phyloP scores from a whole-genome alignment of 176 grass and related monocot genomes.

The Carex scoparia region DNA sequence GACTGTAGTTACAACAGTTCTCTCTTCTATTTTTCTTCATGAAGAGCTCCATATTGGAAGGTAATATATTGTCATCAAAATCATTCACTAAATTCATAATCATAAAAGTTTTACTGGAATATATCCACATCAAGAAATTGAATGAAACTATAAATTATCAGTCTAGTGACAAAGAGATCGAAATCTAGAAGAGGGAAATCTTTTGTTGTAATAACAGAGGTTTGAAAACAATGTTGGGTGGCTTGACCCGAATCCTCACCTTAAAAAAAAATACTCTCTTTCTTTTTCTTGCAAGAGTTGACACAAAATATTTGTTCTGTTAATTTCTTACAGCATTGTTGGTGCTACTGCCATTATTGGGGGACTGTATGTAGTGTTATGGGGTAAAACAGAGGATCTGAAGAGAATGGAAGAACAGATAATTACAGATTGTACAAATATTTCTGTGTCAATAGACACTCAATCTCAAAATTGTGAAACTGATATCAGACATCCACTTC shows the following conservation, averaged over 20 bases:
- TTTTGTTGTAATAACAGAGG: too few relatives aligned
- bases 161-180: too few relatives aligned
- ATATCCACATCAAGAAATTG: neutral
- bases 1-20: conserved; percentile 46
- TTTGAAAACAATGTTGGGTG: too few relatives aligned
- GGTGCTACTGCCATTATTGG: conserved; percentile 26
- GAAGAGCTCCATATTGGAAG: conserved; percentile 65
- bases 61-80: neutral
- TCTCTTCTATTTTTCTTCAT: conserved; percentile 35
- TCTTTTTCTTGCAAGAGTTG: neutral
- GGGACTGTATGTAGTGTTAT: conserved; percentile 34
- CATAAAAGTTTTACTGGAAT: neutral
- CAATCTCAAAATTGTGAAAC: neutral
- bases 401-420: neutral
- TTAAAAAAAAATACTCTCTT: neutral
- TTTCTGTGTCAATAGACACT: neutral
- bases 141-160: neutral
- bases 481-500: conserved; percentile 28
- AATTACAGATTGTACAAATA: neutral
- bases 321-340: conserved; percentile 22
- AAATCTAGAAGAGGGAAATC: too few relatives aligned
- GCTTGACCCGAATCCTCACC: too few relatives aligned
- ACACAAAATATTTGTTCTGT: neutral
- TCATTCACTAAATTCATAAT: neutral
- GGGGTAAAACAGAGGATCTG: conserved; percentile 36